These are phyloP conservation scores for Psilocybe mexicana DNA, from an alignment of 1,284 basidiomycete species.

Conservation along the genomic window DNA sequence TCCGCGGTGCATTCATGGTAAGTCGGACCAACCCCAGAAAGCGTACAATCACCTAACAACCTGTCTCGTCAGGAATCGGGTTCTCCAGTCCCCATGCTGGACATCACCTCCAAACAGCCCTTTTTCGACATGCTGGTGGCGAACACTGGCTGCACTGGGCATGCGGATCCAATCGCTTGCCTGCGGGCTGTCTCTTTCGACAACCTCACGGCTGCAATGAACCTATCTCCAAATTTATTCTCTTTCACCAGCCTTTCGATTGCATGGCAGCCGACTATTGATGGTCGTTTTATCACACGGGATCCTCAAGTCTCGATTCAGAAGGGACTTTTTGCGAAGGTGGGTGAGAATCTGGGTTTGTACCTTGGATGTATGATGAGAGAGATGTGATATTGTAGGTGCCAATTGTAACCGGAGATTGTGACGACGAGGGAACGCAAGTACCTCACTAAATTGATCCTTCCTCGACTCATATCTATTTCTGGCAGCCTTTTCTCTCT, in stretches of 20 bases:
- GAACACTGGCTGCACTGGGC: slow-evolving; percentile 19
- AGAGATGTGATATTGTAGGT: slow-evolving; percentile 1
- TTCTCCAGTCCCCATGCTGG: slow-evolving; percentile 36
- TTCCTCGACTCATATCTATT: not conserved
- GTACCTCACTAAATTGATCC: slow-evolving; percentile 8
- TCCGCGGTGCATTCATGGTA: slow-evolving; percentile 49
- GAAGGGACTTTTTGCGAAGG: slow-evolving; percentile 19
- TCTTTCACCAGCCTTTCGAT: slow-evolving; percentile 17
- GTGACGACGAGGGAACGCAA: slow-evolving; percentile 34
- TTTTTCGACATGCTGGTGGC: slow-evolving; percentile 22
- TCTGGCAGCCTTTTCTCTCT: slow-evolving; percentile 22
- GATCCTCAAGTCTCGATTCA: slow-evolving; percentile 16
- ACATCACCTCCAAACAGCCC: slow-evolving; percentile 36
- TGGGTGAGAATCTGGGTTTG: slow-evolving; percentile 3
- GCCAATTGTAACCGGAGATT: slow-evolving; percentile 23
- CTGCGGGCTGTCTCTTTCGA: slow-evolving; percentile 24
- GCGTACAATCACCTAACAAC: not conserved
- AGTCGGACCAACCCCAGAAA: not conserved
- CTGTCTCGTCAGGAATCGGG: slow-evolving; percentile 39
- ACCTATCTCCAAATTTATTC: slow-evolving; percentile 17
- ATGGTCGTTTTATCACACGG: slow-evolving; percentile 18
- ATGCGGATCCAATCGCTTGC: slow-evolving; percentile 24
- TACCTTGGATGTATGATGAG: no score
- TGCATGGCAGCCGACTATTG: slow-evolving; percentile 18
- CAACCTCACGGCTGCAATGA: slow-evolving; percentile 18